Evolutionary conservation across 2,329 filamentous ascomycete species (phyloP).

Genomic region (Diaporthe batatas): DNA sequence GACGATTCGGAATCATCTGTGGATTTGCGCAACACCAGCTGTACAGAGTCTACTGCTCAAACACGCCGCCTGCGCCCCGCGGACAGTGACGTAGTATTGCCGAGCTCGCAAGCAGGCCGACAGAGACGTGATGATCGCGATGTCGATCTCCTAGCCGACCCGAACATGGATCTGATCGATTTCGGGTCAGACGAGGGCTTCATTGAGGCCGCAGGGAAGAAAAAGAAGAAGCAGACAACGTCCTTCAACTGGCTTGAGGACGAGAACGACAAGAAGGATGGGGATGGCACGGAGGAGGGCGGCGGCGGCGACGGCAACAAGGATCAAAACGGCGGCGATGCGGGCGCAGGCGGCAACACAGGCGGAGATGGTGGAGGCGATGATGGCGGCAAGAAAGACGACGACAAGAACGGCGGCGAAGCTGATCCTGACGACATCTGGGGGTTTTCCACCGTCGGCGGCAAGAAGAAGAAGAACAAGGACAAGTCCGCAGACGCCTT

Average conservation of each 20-base stretch:
- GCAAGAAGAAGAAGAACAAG: constrained; percentile 71
- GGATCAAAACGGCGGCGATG: constrained; percentile 52
- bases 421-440: constrained; percentile 62
- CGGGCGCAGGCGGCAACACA: constrained; percentile 47
- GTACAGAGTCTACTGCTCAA: constrained; percentile 51
- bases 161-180: constrained; percentile 65
- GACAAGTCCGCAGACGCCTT: constrained; percentile 46
- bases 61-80: constrained; percentile 44
- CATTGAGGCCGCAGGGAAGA: constrained; percentile 68
- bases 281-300: constrained; percentile 54
- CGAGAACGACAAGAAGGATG: constrained; percentile 59
- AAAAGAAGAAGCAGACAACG: constrained; percentile 65
- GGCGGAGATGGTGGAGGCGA: constrained; percentile 56
- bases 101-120: constrained; percentile 41
- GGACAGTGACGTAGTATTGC: constrained; percentile 45
- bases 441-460: constrained; percentile 60
- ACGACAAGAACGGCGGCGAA: constrained; percentile 50
- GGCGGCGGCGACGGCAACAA: constrained; percentile 53
- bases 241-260: constrained; percentile 58
- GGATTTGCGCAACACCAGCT: constrained; percentile 49
- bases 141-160: constrained; percentile 60
- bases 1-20: constrained; percentile 44
- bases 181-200: constrained; percentile 68
- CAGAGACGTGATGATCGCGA: constrained; percentile 41
- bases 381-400: constrained; percentile 49